These are phyloP conservation scores for Didymella arachidicola DNA, from an alignment of 2,329 filamentous ascomycete species.

Conservation along the genomic window DNA sequence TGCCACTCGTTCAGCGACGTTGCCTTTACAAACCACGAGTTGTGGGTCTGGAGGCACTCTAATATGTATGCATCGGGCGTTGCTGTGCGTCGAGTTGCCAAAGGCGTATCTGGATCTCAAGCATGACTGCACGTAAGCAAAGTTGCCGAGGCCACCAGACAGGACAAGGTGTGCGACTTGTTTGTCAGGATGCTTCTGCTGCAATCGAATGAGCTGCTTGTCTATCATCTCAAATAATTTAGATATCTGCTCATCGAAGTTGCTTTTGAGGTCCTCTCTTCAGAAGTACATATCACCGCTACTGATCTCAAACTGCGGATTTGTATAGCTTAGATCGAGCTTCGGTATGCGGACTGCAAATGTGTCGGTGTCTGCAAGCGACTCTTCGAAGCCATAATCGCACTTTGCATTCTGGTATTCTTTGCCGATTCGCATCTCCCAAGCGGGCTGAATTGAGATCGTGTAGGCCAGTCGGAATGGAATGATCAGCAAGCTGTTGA, in stretches of 20 bases:
- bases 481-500: conserved; percentile 29
- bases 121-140: conserved; percentile 51
- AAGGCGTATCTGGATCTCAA: conserved; percentile 47
- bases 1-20: conserved; percentile 62
- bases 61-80: conserved; percentile 14
- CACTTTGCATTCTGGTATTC: conserved; percentile 50
- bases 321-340: conserved; percentile 29
- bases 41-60: conserved; percentile 59
- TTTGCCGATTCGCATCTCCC: conserved; percentile 48
- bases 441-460: conserved; percentile 20
- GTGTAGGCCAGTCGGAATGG: conserved; percentile 24
- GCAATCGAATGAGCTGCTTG: conserved; percentile 34
- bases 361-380: conserved; percentile 34
- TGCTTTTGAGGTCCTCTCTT: conserved; percentile 32
- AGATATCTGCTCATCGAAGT: conserved; percentile 30
- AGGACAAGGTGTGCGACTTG: conserved; percentile 45
- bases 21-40: conserved; percentile 63
- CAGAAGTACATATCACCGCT: conserved; percentile 35
- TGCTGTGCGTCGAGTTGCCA: conserved; percentile 27
- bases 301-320: conserved; percentile 25
- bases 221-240: conserved; percentile 45
- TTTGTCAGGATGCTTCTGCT: conserved; percentile 42
- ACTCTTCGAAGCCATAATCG: conserved; percentile 42
- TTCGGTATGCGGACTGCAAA: conserved; percentile 45
- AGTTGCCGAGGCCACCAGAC: conserved; percentile 55